phyloP scores from a whole-genome alignment of 2,329 filamentous ascomycete species.

The Aspergillus pseudonomiae region DNA sequence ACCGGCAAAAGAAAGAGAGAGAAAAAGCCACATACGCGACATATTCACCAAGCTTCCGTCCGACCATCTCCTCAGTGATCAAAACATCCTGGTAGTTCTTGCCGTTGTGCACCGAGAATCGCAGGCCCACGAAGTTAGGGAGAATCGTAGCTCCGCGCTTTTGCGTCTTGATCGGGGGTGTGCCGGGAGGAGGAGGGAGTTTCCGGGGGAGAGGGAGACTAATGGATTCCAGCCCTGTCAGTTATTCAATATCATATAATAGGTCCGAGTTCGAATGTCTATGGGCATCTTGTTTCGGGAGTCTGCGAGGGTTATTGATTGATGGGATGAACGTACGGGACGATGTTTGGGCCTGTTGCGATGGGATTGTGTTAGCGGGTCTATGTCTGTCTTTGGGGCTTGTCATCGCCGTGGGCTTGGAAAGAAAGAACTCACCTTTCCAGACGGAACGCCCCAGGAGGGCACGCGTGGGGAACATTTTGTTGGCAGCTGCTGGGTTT shows the following conservation, averaged over 20 bases:
- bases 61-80: conserved; percentile 95
- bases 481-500: conserved; percentile 28
- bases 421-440: conserved; percentile 66
- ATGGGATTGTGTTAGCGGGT: background rate
- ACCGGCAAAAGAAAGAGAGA: background rate
- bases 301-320: background rate
- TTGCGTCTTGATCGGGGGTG: conserved; percentile 79
- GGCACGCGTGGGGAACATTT: conserved; percentile 70
- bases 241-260: background rate
- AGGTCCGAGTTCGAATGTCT: background rate
- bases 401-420: background rate
- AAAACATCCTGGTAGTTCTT: conserved; percentile 80
- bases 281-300: background rate
- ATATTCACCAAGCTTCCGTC: conserved; percentile 92
- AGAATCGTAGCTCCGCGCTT: conserved; percentile 87
- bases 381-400: background rate
- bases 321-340: conserved; percentile 59
- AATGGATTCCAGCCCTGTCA: conserved; percentile 7
- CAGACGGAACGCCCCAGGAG: conserved; percentile 78
- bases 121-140: conserved; percentile 86
- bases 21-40: conserved; percentile 66
- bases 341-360: conserved; percentile 66
- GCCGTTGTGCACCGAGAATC: conserved; percentile 90
- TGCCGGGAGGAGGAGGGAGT: conserved; percentile 60
- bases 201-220: conserved; percentile 46